Conservation (phyloP, 495 filamentous ascomycete genomes). For the Halenospora varia region DNA sequence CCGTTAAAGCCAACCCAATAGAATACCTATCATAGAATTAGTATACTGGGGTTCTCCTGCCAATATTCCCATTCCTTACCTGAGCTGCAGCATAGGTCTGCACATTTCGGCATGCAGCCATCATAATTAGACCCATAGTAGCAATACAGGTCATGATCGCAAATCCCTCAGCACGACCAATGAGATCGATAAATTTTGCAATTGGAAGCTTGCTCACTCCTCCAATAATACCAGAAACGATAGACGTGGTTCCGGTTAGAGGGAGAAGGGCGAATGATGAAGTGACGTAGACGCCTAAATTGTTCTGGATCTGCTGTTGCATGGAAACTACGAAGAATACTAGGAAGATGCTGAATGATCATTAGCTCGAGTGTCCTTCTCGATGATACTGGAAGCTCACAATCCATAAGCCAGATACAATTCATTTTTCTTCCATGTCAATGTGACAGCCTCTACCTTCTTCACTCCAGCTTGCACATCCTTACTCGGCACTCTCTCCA, state of each 20-base stretch:
- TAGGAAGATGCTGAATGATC: slow-evolving; percentile 35
- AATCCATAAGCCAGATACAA: slow-evolving; percentile 36
- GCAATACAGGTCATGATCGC: slow-evolving; percentile 27
- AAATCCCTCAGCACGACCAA: slow-evolving; percentile 40
- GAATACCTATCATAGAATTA: slow-evolving; percentile 17
- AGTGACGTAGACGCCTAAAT: slow-evolving; percentile 34
- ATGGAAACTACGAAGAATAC: slow-evolving; percentile 39
- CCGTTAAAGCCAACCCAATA: slow-evolving; percentile 37
- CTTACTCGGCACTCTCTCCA: background rate
- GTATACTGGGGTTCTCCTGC: background rate
- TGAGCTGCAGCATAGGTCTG: slow-evolving; percentile 36
- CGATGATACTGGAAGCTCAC: slow-evolving; percentile 25
- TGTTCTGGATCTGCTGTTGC: slow-evolving; percentile 30
- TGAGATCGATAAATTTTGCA: slow-evolving; percentile 55
- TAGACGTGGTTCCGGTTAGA: slow-evolving; percentile 29
- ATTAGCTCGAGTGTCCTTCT: slow-evolving; percentile 1
- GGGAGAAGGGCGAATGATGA: slow-evolving; percentile 34
- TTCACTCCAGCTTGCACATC: slow-evolving; percentile 30
- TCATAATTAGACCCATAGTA: slow-evolving; percentile 29
- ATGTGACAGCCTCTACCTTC: slow-evolving; percentile 38
- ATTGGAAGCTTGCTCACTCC: slow-evolving; percentile 50
- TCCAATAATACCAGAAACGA: slow-evolving; percentile 47
- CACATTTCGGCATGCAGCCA: slow-evolving; percentile 36
- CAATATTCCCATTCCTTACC: slow-evolving; percentile 6
- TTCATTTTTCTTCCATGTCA: slow-evolving; percentile 38